A percentile compares a stretch with the other conserved stretches of the same genome.
These are phyloP conservation scores for Zygnema circumcarinatum DNA, from an alignment of 139 green algal species.

Conservation along the genomic window DNA sequence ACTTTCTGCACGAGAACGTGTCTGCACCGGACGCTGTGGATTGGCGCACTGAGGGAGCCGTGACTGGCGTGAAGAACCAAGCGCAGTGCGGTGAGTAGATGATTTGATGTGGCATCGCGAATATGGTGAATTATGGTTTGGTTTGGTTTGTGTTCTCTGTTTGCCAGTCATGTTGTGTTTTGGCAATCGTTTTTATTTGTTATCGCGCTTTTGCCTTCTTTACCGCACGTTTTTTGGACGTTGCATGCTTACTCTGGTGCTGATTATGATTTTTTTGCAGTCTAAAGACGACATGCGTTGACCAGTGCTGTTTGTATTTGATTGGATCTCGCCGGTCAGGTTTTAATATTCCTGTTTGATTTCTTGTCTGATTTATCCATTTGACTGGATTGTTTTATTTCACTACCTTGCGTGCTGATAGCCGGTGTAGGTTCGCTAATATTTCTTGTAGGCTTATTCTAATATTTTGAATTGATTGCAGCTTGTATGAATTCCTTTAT, in stretches of 20 bases:
- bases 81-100: constrained; percentile 77
- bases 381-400: no score
- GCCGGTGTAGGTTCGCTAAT: no score
- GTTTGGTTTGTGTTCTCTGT: not conserved
- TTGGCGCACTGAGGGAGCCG: constrained; percentile 81
- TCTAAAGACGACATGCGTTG: no score
- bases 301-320: no score
- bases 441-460: no score
- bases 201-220: not conserved
- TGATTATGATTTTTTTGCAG: no score
- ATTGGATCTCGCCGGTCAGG: no score
- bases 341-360: no score
- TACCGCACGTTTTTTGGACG: not conserved
- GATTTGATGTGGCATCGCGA: not conserved
- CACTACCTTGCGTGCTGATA: no score
- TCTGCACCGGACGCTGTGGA: constrained; percentile 74
- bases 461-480: not conserved
- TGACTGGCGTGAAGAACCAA: constrained; percentile 95
- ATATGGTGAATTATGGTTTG: not conserved
- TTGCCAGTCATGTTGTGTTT: not conserved
- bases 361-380: no score
- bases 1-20: constrained; percentile 52
- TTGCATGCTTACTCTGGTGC: no score
- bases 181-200: not conserved
- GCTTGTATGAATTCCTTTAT: no score